Percentiles rank a stretch among this genome's conserved stretches.
Conservation (phyloP, 2,329 filamentous ascomycete species). For the Epicoccum nigrum region DNA sequence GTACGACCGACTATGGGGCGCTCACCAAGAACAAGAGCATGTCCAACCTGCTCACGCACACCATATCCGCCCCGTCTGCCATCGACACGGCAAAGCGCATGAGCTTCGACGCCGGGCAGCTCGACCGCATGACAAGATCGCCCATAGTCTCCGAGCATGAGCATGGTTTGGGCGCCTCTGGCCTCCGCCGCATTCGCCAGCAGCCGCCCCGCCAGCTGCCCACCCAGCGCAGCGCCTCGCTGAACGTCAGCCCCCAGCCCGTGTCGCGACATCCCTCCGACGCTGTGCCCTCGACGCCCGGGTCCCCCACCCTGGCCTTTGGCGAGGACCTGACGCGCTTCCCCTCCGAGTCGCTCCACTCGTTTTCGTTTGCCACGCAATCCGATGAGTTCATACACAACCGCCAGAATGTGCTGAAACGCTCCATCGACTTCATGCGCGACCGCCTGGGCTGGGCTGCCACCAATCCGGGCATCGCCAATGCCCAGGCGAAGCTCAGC, state of each 20-base stretch:
- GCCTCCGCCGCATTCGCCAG: conserved; percentile 91
- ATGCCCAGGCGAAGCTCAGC: conserved; percentile 79
- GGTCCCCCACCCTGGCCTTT: conserved; percentile 71
- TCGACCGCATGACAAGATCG: conserved; percentile 76
- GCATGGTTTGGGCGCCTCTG: conserved; percentile 82
- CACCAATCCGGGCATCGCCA: conserved; percentile 76
- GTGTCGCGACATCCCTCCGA: conserved; percentile 56
- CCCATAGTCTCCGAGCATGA: conserved; percentile 85
- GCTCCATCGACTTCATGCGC: conserved; percentile 95
- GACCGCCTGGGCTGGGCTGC: conserved; percentile 85
- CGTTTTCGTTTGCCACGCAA: conserved; percentile 96
- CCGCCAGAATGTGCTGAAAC: conserved; percentile 89
- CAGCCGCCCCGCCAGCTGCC: conserved; percentile 64
- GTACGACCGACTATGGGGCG: conserved; percentile 36
- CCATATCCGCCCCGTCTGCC: conserved; percentile 42
- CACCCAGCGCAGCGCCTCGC: conserved; percentile 70
- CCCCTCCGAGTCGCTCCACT: conserved; percentile 93
- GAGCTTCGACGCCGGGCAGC: conserved; percentile 75
- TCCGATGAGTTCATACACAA: conserved; percentile 91
- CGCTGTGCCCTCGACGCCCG: conserved; percentile 65
- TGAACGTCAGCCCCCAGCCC: conserved; percentile 67
- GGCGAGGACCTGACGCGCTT: conserved; percentile 91
- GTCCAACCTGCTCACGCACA: conserved; percentile 53
- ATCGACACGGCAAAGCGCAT: conserved; percentile 69
- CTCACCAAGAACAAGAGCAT: conserved; percentile 58